Percentiles rank a stretch among this genome's conserved stretches.
Evolutionary conservation across 2,329 filamentous ascomycete species (phyloP).

Genomic region (Hirsutella minnesotensis): DNA sequence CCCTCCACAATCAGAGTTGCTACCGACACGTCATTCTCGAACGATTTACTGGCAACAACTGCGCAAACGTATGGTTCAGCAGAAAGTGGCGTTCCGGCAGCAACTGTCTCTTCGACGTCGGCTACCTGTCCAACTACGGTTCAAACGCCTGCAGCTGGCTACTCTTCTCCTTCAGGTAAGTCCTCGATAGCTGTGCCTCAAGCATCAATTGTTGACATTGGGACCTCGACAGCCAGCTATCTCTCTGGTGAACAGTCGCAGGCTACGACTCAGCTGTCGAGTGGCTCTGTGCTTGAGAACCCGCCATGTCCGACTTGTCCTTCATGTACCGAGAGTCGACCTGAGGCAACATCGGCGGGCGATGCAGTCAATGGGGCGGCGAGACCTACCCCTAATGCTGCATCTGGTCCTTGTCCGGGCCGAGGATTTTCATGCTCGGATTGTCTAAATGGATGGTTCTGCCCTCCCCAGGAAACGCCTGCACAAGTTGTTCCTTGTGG

Average conservation of each 20-base stretch:
- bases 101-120: too few relatives aligned
- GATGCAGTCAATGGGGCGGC: too few relatives aligned
- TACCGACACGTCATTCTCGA: too few relatives aligned
- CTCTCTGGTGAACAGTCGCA: neutral
- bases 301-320: conserved; percentile 9
- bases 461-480: conserved; percentile 18
- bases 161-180: neutral
- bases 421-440: conserved; percentile 16
- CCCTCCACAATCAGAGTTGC: too few relatives aligned
- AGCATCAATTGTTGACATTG: neutral
- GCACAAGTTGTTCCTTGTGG: conserved; percentile 16
- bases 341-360: too few relatives aligned
- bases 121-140: too few relatives aligned
- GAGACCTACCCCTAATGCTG: neutral
- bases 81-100: too few relatives aligned
- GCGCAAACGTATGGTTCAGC: too few relatives aligned
- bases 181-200: neutral
- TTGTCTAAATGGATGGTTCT: conserved; percentile 19
- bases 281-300: neutral
- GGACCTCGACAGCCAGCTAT: neutral
- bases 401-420: conserved; percentile 12
- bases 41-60: too few relatives aligned
- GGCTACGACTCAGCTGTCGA: neutral
- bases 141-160: too few relatives aligned
- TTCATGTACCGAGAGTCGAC: conserved; percentile 7